These are phyloP conservation scores for Suillus subalutaceus DNA, from an alignment of 768 basidiomycete genomes.

Conservation along the genomic window DNA sequence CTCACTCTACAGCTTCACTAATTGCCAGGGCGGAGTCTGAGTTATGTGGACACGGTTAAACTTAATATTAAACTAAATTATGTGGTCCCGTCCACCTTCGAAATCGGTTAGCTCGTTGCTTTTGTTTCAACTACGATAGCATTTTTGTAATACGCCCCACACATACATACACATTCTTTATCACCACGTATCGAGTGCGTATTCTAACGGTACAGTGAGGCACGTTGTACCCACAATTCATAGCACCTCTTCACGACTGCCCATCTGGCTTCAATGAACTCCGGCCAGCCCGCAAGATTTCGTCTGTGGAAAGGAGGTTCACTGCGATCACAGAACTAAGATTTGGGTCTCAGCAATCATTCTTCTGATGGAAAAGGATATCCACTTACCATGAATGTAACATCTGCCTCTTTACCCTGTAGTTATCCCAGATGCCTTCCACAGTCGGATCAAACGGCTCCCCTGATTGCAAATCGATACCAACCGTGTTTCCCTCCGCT, in stretches of 20 bases:
- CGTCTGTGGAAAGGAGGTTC: constrained; percentile 93
- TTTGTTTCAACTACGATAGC: constrained; percentile 8
- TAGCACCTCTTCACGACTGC: constrained; percentile 43
- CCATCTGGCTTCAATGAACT: constrained; percentile 87
- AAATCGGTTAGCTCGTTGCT: not conserved
- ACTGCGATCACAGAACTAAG: constrained; percentile 89
- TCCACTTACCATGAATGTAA: constrained; percentile 85
- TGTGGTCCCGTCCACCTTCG: not conserved
- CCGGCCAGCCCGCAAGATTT: constrained; percentile 89
- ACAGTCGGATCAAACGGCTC: constrained; percentile 96
- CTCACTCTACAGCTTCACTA: constrained; percentile 38
- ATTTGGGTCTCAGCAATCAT: constrained; percentile 29
- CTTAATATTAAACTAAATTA: constrained; percentile 10
- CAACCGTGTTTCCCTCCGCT: constrained; percentile 90
- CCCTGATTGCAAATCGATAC: constrained; percentile 89
- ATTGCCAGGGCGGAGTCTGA: constrained; percentile 3
- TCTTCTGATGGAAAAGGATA: constrained; percentile 18
- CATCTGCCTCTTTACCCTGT: constrained; percentile 98
- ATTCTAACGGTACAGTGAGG: constrained; percentile 1
- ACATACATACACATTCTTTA: not conserved
- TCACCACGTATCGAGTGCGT: not conserved
- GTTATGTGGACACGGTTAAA: not conserved
- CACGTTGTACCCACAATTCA: constrained; percentile 16
- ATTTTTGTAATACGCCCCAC: constrained; percentile 6
- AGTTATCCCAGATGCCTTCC: constrained; percentile 99